phyloP scores from a whole-genome alignment of 805 yeast genomes.

The Maudiozyma pseudohumilis region DNA sequence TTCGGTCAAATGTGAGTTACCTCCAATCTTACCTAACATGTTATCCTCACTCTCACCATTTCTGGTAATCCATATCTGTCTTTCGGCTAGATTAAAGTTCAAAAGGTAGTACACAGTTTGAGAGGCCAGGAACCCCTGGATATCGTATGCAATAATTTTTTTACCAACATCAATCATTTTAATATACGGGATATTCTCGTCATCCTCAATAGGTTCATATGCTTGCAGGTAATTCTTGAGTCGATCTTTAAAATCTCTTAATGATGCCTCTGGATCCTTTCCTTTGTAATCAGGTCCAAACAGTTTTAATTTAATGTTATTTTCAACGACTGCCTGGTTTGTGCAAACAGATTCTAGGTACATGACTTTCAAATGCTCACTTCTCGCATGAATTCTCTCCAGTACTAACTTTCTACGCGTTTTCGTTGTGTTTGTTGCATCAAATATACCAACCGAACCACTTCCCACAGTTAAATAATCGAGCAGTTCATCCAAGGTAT shows the following conservation, averaged over 20 bases:
- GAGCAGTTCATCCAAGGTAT: conserved; percentile 73
- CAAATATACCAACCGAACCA: conserved; percentile 89
- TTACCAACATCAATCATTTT: conserved; percentile 95
- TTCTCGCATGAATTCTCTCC: conserved; percentile 45
- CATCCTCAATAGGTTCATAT: conserved; percentile 81
- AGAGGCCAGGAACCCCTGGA: conserved; percentile 80
- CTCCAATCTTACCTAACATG: conserved; percentile 80
- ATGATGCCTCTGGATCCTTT: conserved; percentile 73
- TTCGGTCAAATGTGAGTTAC: conserved; percentile 71
- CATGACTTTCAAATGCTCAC: conserved; percentile 62
- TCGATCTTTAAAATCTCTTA: conserved; percentile 74
- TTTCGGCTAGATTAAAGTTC: conserved; percentile 77
- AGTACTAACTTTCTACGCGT: conserved; percentile 51
- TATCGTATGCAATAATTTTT: conserved; percentile 84
- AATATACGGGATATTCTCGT: conserved; percentile 68
- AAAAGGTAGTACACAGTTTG: conserved; percentile 85
- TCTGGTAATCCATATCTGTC: conserved; percentile 91
- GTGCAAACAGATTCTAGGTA: conserved; percentile 84
- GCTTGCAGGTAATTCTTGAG: conserved; percentile 77
- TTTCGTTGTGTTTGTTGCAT: conserved; percentile 72
- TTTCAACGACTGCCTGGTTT: conserved; percentile 66
- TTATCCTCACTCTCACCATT: conserved; percentile 91
- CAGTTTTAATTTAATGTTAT: conserved; percentile 73
- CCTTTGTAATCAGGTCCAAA: conserved; percentile 87
- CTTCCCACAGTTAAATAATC: conserved; percentile 71